Percentiles rank a stretch among this genome's conserved stretches.
Conservation (phyloP, 257 asterid genomes). For the Solanum corneliomulleri region DNA sequence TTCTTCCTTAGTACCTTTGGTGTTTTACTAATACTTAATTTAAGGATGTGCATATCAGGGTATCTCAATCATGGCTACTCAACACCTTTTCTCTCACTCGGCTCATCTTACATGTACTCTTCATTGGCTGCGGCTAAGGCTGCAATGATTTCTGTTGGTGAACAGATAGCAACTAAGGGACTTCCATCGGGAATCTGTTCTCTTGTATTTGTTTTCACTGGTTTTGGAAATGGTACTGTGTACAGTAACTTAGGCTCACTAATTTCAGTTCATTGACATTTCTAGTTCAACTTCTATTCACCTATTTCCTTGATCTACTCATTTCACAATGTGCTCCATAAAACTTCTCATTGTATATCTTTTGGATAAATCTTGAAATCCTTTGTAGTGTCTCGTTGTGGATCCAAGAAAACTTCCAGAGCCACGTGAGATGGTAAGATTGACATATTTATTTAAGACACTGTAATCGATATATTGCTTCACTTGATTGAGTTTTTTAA, state of each 20-base stretch:
- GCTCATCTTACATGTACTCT: conserved; percentile 89
- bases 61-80: conserved; percentile 90
- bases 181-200: conserved; percentile 83
- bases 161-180: conserved; percentile 89
- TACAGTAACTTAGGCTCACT: not conserved
- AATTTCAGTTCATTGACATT: not conserved
- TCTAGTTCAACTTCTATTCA: not conserved
- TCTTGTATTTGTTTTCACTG: conserved; percentile 81
- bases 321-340: not conserved
- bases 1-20: not conserved
- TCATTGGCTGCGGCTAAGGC: conserved; percentile 96
- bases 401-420: conserved; percentile 53
- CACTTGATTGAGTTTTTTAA: not conserved
- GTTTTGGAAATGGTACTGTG: conserved; percentile 76
- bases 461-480: not conserved
- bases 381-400: conserved; percentile 61
- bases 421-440: conserved; percentile 48
- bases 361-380: not conserved
- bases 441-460: not conserved
- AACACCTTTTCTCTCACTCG: conserved; percentile 85
- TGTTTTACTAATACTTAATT: not conserved
- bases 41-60: conserved; percentile 32
- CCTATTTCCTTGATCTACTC: not conserved
- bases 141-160: conserved; percentile 87
- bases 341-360: not conserved